Conservation (phyloP, 257 asterid genomes). For the Solanum sejunctum region DNA sequence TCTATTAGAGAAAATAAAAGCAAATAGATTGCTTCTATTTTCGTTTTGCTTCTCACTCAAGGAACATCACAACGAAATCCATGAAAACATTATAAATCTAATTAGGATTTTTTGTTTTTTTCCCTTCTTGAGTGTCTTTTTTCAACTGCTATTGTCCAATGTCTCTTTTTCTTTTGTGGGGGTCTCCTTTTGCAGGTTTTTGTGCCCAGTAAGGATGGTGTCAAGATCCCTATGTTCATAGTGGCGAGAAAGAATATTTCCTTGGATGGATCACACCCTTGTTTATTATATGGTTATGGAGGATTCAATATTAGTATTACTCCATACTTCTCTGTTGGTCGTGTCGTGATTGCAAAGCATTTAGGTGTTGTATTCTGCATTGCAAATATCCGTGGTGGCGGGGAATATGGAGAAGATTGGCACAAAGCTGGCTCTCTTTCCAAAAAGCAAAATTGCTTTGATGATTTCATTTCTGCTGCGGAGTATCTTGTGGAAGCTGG, state of each 20-base stretch:
- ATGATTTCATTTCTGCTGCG: constrained; percentile 78
- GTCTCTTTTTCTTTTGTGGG: not conserved
- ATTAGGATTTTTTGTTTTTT: not conserved
- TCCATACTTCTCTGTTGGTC: constrained; percentile 55
- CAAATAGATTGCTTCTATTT: not conserved
- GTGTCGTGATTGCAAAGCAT: constrained; percentile 53
- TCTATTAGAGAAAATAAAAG: not conserved
- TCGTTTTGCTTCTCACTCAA: not conserved
- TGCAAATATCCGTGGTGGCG: constrained; percentile 97
- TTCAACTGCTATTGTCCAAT: not conserved
- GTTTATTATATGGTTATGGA: constrained; percentile 80
- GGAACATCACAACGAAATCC: not conserved
- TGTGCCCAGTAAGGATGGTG: constrained; percentile 74
- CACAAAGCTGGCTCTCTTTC: constrained; percentile 91
- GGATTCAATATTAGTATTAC: constrained; percentile 76
- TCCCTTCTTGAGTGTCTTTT: not conserved
- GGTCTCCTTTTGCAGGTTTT: constrained; percentile 44
- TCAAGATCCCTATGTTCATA: constrained; percentile 63
- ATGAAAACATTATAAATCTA: not conserved
- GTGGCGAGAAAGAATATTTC: constrained; percentile 68
- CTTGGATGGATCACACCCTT: constrained; percentile 88
- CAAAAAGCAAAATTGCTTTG: constrained; percentile 84
- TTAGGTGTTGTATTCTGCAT: constrained; percentile 64
- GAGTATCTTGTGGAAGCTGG: constrained; percentile 82
- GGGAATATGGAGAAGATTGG: constrained; percentile 99